phyloP scores from a whole-genome alignment of 1,284 basidiomycete genomes.

The Melampsora americana region DNA sequence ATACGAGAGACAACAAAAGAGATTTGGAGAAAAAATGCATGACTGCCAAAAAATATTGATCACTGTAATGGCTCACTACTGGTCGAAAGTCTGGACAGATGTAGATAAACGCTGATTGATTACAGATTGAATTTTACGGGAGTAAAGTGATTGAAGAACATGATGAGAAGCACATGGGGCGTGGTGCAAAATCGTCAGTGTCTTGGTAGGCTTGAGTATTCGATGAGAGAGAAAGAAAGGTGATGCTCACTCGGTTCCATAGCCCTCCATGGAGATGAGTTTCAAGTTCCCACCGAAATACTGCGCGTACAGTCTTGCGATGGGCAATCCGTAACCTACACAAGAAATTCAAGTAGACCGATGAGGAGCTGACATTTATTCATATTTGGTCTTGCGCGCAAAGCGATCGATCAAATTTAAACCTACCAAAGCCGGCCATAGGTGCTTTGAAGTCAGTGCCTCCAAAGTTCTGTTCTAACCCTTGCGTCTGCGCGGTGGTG shows the following conservation, averaged over 20 bases:
- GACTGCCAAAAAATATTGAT: not conserved
- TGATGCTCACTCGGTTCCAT: slow-evolving; percentile 64
- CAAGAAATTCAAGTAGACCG: not conserved
- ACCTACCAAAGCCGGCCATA: slow-evolving; percentile 85
- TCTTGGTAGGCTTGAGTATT: too few relatives aligned
- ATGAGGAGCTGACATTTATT: not conserved
- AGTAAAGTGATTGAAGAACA: not conserved
- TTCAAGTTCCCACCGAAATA: slow-evolving; percentile 97
- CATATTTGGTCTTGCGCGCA: slow-evolving; percentile 25
- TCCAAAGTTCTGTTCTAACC: slow-evolving; percentile 79
- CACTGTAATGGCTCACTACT: slow-evolving; percentile 54
- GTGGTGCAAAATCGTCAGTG: too few relatives aligned
- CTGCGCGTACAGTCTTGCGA: slow-evolving; percentile 70
- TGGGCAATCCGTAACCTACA: slow-evolving; percentile 33
- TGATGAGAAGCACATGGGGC: too few relatives aligned
- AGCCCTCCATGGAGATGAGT: slow-evolving; percentile 96
- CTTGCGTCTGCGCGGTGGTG: slow-evolving; percentile 90
- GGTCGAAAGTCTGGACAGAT: slow-evolving; percentile 53
- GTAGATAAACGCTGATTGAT: slow-evolving; percentile 50
- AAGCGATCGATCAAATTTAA: not conserved
- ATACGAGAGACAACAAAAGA: not conserved
- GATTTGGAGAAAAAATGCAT: not conserved
- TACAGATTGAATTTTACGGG: slow-evolving; percentile 51
- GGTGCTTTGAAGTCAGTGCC: slow-evolving; percentile 94
- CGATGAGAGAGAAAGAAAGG: not conserved